Evolutionary conservation across 768 basidiomycete species (phyloP), one percentile per base, ranked within the genome.

Genomic region (Piloderma croceum): DNA sequence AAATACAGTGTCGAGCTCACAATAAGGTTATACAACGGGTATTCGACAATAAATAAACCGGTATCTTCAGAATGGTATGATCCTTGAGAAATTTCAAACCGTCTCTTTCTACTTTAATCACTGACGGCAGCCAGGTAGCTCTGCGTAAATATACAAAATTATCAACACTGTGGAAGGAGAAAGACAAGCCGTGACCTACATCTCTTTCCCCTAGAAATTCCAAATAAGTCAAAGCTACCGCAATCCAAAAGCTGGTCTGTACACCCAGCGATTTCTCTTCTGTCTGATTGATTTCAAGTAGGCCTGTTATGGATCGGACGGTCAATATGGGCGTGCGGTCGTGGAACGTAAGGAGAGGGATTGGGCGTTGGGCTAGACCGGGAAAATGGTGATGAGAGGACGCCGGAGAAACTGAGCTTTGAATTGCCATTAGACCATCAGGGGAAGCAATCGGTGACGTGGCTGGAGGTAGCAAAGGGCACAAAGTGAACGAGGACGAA

Each of bases 121-220:
- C n/a, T n/a, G n/a, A n/a, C n/a, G n/a, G n/a, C n/a, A n/a, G n/a
- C n/a, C n/a, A n/a, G n/a, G n/a, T n/a, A n/a, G n/a, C n/a, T n/a
- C n/a, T n/a, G n/a, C n/a, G n/a, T n/a, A n/a, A n/a, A n/a, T n/a
- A n/a, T n/a, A n/a, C n/a, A n/a, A n/a, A n/a, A n/a, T n/a, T n/a
- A n/a, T n/a, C n/a, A n/a, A n/a, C n/a, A n/a, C n/a, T n/a, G n/a
- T n/a, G n/a, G n/a, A n/a, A n/a, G n/a, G n/a, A n/a, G n/a, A n/a
- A n/a, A n/a, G n/a, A n/a, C n/a, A n/a, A n/a, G n/a, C n/a, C n/a
- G n/a, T n/a, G 27, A 29, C 27, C 10, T 29, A 86, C 88, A 67
- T 88, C 86, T 50, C 84, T 70, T 48, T 89, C 85, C 50, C 74
- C 76, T 50, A 90, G 58, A 52, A 86, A 90, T 43, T 85, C 84